These are phyloP conservation scores for Acacia acuminata DNA, from an alignment of 306 rosid species.

Conservation along the genomic window DNA sequence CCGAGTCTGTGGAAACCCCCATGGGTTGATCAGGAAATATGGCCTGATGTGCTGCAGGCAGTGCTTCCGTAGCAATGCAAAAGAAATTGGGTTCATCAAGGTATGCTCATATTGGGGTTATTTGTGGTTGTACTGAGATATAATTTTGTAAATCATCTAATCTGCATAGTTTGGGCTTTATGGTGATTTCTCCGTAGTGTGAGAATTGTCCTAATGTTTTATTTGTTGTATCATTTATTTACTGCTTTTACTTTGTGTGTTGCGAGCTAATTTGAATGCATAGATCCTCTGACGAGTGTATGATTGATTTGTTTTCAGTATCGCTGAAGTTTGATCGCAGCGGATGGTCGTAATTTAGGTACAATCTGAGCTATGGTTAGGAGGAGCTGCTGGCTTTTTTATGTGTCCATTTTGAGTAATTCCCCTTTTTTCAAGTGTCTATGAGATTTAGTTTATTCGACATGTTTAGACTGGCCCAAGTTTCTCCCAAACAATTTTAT, in stretches of 20 bases:
- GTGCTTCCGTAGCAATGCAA: slow-evolving; percentile 69
- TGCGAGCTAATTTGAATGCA: background rate
- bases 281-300: background rate
- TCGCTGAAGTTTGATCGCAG: background rate
- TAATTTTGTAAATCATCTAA: background rate
- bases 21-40: slow-evolving; percentile 59
- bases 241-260: background rate
- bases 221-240: background rate
- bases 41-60: slow-evolving; percentile 67
- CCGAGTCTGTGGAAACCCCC: slow-evolving; percentile 65
- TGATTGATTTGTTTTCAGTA: background rate
- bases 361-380: background rate
- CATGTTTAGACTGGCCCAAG: background rate
- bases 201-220: background rate
- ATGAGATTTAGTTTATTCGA: background rate
- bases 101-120: background rate
- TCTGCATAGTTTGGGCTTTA: background rate
- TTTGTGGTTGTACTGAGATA: background rate
- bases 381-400: slow-evolving; percentile 1
- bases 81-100: slow-evolving; percentile 66
- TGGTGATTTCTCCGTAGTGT: background rate
- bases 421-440: background rate
- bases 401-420: background rate
- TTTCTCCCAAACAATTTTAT: background rate
- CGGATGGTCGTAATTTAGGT: background rate